Evolutionary conservation across 441 rosid genomes (phyloP).

Genomic region (Breynia disticha): DNA sequence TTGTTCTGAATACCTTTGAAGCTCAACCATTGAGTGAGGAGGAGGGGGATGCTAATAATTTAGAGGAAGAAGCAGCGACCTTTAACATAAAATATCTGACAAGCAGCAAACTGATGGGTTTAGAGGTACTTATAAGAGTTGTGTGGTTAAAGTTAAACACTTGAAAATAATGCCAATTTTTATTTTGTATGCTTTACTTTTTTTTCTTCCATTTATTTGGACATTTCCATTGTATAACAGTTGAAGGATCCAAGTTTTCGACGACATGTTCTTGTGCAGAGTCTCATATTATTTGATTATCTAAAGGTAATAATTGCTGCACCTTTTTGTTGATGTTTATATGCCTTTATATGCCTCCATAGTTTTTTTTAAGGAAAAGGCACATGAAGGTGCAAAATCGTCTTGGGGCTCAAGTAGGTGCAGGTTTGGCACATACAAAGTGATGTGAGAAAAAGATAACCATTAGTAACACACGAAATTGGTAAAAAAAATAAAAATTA

Average conservation of each 20-base stretch:
- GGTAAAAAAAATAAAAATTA: too few relatives aligned
- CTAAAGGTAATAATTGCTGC: slow-evolving; percentile 51
- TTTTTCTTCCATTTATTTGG: neutral
- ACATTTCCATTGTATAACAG: slow-evolving; percentile 28
- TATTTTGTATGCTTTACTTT: neutral
- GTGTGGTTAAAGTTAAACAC: slow-evolving; percentile 3
- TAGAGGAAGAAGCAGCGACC: slow-evolving; percentile 92
- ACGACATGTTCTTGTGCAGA: slow-evolving; percentile 92
- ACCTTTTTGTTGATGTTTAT: slow-evolving; percentile 9
- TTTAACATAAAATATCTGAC: slow-evolving; percentile 92
- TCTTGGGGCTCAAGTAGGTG: too few relatives aligned
- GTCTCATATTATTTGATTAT: slow-evolving; percentile 90
- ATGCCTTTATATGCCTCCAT: slow-evolving; percentile 1
- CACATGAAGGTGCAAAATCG: too few relatives aligned
- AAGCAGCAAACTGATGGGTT: slow-evolving; percentile 95
- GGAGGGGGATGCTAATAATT: slow-evolving; percentile 82
- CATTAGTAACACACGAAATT: too few relatives aligned
- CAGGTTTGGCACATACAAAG: too few relatives aligned
- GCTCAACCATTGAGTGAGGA: slow-evolving; percentile 97
- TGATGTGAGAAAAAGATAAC: too few relatives aligned
- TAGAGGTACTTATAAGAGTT: slow-evolving; percentile 53
- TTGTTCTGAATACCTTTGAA: slow-evolving; percentile 82
- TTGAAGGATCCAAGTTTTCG: slow-evolving; percentile 96
- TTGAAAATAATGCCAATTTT: neutral
- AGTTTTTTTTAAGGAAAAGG: too few relatives aligned